Percentiles rank a stretch among this genome's conserved stretches.
Evolutionary conservation across 2,329 filamentous ascomycete species (phyloP).

Genomic region (Phialophora macrospora): DNA sequence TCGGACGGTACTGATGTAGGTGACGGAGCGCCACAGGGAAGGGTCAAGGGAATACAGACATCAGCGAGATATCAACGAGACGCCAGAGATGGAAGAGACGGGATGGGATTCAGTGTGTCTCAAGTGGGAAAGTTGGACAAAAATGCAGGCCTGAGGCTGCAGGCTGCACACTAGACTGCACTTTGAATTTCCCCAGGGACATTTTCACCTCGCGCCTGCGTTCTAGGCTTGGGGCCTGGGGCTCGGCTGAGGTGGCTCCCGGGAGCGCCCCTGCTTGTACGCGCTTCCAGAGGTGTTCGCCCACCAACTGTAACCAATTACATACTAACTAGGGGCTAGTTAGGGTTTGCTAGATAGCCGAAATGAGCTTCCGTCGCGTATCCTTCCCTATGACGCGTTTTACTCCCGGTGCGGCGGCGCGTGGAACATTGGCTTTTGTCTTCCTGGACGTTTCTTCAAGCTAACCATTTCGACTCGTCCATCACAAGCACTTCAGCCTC

Average conservation of each 20-base stretch:
- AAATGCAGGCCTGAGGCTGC: background rate
- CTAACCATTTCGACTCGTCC: conserved; percentile 14
- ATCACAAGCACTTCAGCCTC: background rate
- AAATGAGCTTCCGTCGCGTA: conserved; percentile 13
- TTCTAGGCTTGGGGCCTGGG: background rate
- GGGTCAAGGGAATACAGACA: conserved; percentile 9
- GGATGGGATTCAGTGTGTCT: conserved; percentile 4
- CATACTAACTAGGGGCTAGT: background rate
- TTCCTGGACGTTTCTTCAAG: conserved; percentile 19
- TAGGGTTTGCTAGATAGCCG: conserved; percentile 16
- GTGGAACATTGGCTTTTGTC: background rate
- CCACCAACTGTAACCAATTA: background rate
- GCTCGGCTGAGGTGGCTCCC: background rate
- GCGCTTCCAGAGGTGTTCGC: conserved; percentile 9
- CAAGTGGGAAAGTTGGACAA: conserved; percentile 1
- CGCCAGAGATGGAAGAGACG: background rate
- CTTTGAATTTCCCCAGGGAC: conserved; percentile 5
- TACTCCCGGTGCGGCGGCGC: background rate
- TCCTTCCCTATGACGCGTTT: background rate
- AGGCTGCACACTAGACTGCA: conserved; percentile 3
- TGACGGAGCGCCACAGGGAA: conserved; percentile 1
- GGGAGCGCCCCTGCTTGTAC: background rate
- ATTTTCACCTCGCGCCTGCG: background rate
- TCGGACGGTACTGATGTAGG: background rate
- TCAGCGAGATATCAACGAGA: background rate